These are phyloP conservation scores for Psidium friedrichsthalianum DNA, from an alignment of 345 rosid species.

Conservation along the genomic window DNA sequence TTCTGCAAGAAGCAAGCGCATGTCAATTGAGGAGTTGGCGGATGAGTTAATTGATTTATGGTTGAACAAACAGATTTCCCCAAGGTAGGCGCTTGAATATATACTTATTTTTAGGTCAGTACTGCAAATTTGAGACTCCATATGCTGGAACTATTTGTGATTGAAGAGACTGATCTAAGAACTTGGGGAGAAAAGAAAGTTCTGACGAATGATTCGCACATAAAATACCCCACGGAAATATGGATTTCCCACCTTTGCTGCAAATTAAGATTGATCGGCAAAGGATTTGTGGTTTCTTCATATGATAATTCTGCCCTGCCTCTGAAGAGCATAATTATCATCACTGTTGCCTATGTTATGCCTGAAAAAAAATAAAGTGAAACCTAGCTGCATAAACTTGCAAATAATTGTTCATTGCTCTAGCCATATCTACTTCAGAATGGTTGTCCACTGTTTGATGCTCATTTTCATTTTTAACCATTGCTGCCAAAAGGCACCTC, in stretches of 20 bases:
- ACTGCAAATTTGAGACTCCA: neutral
- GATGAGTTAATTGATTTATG: constrained; percentile 42
- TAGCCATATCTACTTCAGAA: neutral
- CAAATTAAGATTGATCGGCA: neutral
- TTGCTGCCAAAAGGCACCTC: neutral
- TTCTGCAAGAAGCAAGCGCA: no score
- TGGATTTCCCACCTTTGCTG: neutral
- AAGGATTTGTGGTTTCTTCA: neutral
- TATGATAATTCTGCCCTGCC: neutral
- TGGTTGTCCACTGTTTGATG: neutral
- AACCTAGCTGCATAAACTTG: neutral
- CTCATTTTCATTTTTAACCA: neutral
- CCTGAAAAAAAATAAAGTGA: neutral
- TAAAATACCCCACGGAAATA: neutral
- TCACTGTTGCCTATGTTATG: neutral
- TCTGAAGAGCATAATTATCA: neutral
- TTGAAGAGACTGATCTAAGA: neutral
- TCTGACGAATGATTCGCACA: neutral
- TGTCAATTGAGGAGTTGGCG: constrained; percentile 49
- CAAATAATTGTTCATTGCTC: neutral
- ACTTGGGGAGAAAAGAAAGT: neutral
- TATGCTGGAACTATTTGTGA: neutral
- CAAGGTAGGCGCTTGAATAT: constrained; percentile 8
- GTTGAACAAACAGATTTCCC: constrained; percentile 40
- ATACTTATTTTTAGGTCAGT: neutral